Evolutionary conservation across 2,329 filamentous ascomycete species (phyloP).

Genomic region (Coniochaeta sp.): DNA sequence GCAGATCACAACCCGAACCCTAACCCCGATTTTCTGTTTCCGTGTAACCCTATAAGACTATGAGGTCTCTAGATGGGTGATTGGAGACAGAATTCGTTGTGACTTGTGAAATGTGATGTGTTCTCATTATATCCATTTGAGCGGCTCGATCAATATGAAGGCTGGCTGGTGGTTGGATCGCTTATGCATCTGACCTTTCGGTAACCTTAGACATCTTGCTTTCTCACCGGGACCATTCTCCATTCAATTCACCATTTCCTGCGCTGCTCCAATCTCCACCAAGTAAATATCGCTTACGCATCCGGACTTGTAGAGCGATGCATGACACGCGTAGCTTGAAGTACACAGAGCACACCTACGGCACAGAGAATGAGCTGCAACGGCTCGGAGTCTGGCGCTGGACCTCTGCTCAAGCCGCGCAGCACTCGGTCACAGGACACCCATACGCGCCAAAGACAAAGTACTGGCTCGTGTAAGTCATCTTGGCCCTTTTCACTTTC

Average conservation of each 20-base stretch:
- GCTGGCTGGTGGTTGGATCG: not conserved
- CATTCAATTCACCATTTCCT: not conserved
- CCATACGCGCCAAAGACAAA: not conserved
- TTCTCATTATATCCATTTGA: not conserved
- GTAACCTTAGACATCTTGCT: not conserved
- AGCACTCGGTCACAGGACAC: not conserved
- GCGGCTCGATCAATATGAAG: not conserved
- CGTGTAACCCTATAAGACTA: no score
- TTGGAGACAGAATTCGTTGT: no score
- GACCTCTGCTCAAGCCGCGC: not conserved
- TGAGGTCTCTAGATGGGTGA: no score
- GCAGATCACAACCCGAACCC: no score
- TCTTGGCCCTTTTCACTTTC: not conserved
- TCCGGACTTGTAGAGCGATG: not conserved
- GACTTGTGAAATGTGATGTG: not conserved
- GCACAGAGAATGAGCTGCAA: not conserved
- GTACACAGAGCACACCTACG: not conserved
- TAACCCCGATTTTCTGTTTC: no score
- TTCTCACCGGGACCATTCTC: not conserved
- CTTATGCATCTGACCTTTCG: not conserved
- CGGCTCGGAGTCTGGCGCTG: not conserved
- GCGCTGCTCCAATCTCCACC: no score
- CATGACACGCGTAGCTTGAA: not conserved
- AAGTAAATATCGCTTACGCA: not conserved
- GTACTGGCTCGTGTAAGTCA: slow-evolving; percentile 2